Evolutionary conservation across 768 basidiomycete genomes (phyloP).

Genomic region (Amanita rimosa): DNA sequence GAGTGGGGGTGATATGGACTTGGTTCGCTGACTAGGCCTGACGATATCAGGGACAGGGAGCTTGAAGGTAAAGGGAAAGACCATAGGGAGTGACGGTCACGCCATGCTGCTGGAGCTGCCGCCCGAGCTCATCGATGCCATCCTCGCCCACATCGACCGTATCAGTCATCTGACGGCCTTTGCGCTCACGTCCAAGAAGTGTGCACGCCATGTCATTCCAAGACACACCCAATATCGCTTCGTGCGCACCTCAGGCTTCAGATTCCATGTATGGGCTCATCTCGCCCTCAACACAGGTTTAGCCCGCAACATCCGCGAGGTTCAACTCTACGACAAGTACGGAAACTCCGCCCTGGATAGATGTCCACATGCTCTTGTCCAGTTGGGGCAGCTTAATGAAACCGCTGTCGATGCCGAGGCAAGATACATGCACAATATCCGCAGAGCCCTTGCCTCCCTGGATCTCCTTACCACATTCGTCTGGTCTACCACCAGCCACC

Average conservation of each 20-base stretch:
- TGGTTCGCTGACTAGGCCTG: neutral
- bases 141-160: constrained; percentile 30
- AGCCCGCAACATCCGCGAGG: constrained; percentile 32
- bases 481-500: constrained; percentile 27
- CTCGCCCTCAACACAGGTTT: constrained; percentile 39
- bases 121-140: constrained; percentile 34
- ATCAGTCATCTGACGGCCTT: constrained; percentile 32
- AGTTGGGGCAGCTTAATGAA: constrained; percentile 12
- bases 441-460: constrained; percentile 31
- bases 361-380: constrained; percentile 27
- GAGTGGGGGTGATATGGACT: constrained; percentile 20
- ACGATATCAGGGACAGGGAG: constrained; percentile 46
- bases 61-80: constrained; percentile 64
- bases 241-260: constrained; percentile 28
- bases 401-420: constrained; percentile 15
- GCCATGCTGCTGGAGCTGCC: constrained; percentile 25
- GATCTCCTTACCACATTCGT: constrained; percentile 27
- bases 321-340: constrained; percentile 29
- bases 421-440: constrained; percentile 25
- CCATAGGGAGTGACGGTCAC: neutral
- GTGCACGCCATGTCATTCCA: constrained; percentile 28
- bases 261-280: constrained; percentile 35
- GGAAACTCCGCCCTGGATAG: constrained; percentile 28
- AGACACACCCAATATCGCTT: constrained; percentile 40
- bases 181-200: constrained; percentile 29